A percentile compares a stretch with the other conserved stretches of the same genome.
Conservation (phyloP, 306 rosid species). For the Astragalus membranaceus region DNA sequence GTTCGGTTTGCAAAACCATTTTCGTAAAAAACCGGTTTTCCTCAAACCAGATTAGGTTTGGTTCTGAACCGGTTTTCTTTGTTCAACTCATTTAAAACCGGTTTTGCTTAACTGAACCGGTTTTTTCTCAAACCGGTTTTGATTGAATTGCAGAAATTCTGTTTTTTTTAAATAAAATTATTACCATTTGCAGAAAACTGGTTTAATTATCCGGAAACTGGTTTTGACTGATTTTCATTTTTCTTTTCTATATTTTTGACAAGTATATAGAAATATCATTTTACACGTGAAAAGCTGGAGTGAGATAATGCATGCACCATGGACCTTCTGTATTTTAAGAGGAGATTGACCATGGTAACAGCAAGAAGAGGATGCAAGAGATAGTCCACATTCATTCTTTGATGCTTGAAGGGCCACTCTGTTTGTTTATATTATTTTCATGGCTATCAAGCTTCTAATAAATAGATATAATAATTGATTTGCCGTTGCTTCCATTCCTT, state of each 20-base stretch:
- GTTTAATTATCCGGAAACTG: no score
- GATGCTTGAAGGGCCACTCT: constrained; percentile 63
- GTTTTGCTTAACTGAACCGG: no score
- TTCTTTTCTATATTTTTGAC: constrained; percentile 25
- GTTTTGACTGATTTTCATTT: no score
- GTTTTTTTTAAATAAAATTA: no score
- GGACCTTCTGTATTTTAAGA: constrained; percentile 66
- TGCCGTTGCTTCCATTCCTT: constrained; percentile 31
- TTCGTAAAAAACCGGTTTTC: no score
- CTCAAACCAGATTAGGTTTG: no score
- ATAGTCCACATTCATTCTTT: constrained; percentile 53
- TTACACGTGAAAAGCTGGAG: constrained; percentile 23
- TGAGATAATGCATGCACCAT: constrained; percentile 31
- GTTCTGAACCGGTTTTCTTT: no score
- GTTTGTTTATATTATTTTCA: constrained; percentile 50
- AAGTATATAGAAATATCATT: constrained; percentile 37
- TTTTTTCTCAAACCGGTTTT: no score
- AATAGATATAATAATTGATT: constrained; percentile 36
- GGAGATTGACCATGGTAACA: constrained; percentile 61
- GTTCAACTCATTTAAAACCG: no score
- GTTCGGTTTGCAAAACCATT: no score
- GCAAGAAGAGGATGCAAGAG: constrained; percentile 38
- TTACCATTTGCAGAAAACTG: no score
- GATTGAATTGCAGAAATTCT: no score
- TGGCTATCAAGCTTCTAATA: constrained; percentile 64